Evolutionary conservation across 2,329 filamentous ascomycete species (phyloP), one percentile per base, ranked within the genome.

Genomic region (Xylariaceae sp.): DNA sequence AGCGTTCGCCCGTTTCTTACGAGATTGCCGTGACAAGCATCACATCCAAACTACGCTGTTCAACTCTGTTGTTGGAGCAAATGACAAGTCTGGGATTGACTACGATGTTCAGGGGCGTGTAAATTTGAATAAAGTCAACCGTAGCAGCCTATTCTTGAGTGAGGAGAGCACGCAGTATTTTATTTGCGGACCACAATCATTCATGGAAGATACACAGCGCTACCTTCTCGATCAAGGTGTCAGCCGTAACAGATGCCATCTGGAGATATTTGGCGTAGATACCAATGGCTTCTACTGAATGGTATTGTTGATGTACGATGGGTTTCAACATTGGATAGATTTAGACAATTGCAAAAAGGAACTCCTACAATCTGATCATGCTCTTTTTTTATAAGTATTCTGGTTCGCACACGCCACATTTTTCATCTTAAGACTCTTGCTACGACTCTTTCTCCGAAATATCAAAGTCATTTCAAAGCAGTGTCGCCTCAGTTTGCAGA

Each of bases 181-280:
- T 55, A 67, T 88, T 42, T 91, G 87, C 58, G 87, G 86, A 0
- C 86, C 86, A 0, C 72, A 75, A 48, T 60, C 63, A 6, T 91
- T 89, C 70, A 91, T 91, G 87, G 56, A 73, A 8, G 76, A 79
- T 29, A 68, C 78, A 19, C 69, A 78, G 52, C 64, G 66, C 6
- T 73, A 69, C 54, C 67, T 90, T 45, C 66, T 73, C 54, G 67
- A 57, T 3, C 64, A 70, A 44, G 83, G 83, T 1, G 82, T 89
- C 1, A 64, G 69, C 1, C 64, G 65, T n/a, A 72, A 73, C 22
- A 76, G 79, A 53, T 74, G 87, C 44, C 76, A 82, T 57, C 72
- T 87, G 54, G 86, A 90, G 65, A 63, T 86, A 22, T 88, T 87
- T 54, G 76, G 73, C n/a, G 82, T 80, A 8, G 53, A 44, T 8